phyloP scores from a whole-genome alignment of 495 filamentous ascomycete species.

The Usnea hakonensis region DNA sequence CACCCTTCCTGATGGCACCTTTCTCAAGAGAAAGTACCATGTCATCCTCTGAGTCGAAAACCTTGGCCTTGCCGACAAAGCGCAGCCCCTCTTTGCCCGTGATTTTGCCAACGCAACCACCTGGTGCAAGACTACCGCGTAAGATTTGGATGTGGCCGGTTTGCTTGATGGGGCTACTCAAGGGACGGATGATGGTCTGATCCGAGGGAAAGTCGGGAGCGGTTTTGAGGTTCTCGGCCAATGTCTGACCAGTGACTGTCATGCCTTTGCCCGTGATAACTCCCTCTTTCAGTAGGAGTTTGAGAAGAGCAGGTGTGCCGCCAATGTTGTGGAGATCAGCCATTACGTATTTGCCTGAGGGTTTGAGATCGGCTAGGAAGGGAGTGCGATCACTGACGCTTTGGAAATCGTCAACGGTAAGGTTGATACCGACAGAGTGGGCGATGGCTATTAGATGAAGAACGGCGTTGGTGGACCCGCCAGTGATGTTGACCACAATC shows the following conservation, averaged over 20 bases:
- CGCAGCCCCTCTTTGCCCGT: conserved; percentile 92
- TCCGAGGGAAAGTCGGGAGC: conserved; percentile 70
- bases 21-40: conserved; percentile 71
- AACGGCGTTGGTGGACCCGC: conserved; percentile 94
- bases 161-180: conserved; percentile 84
- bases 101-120: conserved; percentile 93
- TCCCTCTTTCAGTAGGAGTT: conserved; percentile 84
- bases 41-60: conserved; percentile 77
- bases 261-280: conserved; percentile 80
- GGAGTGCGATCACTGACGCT: conserved; percentile 82
- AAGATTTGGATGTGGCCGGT: conserved; percentile 98
- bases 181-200: conserved; percentile 85
- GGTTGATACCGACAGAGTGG: conserved; percentile 83
- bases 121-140: conserved; percentile 81
- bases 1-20: conserved; percentile 85
- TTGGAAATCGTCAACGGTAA: conserved; percentile 98
- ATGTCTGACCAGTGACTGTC: conserved; percentile 90
- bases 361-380: conserved; percentile 94
- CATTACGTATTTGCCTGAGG: conserved; percentile 95
- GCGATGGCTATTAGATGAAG: conserved; percentile 96
- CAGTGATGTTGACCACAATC: conserved; percentile 89
- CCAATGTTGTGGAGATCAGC: conserved; percentile 83
- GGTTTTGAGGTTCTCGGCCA: conserved; percentile 81
- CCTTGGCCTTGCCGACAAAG: conserved; percentile 81
- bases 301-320: conserved; percentile 83